Percentiles rank a stretch among this genome's conserved stretches.
These are phyloP conservation scores for Cordyceps pruinosa DNA, from an alignment of 2,329 filamentous ascomycete genomes.

Conservation along the genomic window DNA sequence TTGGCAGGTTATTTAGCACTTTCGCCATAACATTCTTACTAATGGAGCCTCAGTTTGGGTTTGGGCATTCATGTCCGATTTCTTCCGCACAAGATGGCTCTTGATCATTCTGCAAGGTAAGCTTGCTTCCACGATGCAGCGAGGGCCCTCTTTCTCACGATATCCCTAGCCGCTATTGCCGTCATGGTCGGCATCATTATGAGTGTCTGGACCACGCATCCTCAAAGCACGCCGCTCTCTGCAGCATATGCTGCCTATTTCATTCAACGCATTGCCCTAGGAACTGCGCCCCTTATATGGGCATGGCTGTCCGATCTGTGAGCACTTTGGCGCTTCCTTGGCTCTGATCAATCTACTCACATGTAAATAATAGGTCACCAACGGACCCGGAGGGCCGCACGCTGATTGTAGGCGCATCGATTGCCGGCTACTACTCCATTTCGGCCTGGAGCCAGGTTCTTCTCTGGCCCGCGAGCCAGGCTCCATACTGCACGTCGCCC, in stretches of 20 bases:
- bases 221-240: constrained; percentile 32
- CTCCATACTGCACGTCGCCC: constrained; percentile 37
- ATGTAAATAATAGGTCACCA: not conserved
- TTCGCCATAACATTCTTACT: not conserved
- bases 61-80: constrained; percentile 46
- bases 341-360: not conserved
- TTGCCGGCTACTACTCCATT: constrained; percentile 44
- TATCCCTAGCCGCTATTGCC: constrained; percentile 31
- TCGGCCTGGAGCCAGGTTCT: constrained; percentile 45
- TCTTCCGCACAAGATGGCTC: constrained; percentile 42
- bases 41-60: constrained; percentile 36
- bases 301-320: constrained; percentile 44
- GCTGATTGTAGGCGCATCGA: constrained; percentile 41
- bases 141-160: not conserved
- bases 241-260: constrained; percentile 47
- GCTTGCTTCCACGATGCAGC: not conserved
- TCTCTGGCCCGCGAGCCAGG: constrained; percentile 44
- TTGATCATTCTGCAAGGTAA: constrained; percentile 40
- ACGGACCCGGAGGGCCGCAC: constrained; percentile 11
- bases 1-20: constrained; percentile 17
- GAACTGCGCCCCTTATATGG: constrained; percentile 45
- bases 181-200: constrained; percentile 43
- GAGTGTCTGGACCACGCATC: constrained; percentile 45
- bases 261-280: constrained; percentile 39
- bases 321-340: constrained; percentile 1